Evolutionary conservation across 345 rosid genomes (phyloP), one percentile per base, ranked within the genome.

Genomic region (Cardamine chenopodiifolia): DNA sequence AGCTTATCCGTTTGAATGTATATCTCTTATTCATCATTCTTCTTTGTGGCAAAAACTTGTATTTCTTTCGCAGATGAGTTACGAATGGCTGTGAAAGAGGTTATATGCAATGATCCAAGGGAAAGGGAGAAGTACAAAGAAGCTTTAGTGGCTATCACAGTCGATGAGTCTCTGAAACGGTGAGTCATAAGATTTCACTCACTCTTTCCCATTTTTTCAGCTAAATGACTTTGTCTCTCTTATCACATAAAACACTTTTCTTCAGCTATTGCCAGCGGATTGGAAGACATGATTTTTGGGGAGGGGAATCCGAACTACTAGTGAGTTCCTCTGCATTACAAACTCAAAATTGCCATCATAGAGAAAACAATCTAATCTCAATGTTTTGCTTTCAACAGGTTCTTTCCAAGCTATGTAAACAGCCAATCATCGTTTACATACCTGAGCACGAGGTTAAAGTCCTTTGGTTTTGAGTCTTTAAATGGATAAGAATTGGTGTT

Each of bases 261-360:
- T 66, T 48, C 64, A 93, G 96, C 72, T 94, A 91, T 77, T 91
- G 97, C 62, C 87, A 89, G 59, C 83, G 93, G 62, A 87, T 94
- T 75, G 82, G 60, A 58, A 85, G 82, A 49, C 78, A 87, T 35
- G 96, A 89, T 78, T 91, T 91, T 68, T 94, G 96, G 97, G 98
- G 98, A 59, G 98, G 98, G 39, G 96, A 93, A 73, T 88, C 98
- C 4, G 98, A 94, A 84, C 81, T 91, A 32, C 85, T 94, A 86
- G 97, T 94, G 68, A 78, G 91, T 84, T 49, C 29, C 25, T 8
- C 9, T 52, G 14, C 68, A 37, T 58, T 71, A 6, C 35, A 56
- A 32, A 31, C 17, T 28, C 65, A 40, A 7, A n/a, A 15, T 12
- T 20, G 1, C 5, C 14, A 28, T 50, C 53, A 48, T n/a, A 39